Evolutionary conservation across 768 basidiomycete species (phyloP).

Genomic region (Chlorophyllum brunneum): DNA sequence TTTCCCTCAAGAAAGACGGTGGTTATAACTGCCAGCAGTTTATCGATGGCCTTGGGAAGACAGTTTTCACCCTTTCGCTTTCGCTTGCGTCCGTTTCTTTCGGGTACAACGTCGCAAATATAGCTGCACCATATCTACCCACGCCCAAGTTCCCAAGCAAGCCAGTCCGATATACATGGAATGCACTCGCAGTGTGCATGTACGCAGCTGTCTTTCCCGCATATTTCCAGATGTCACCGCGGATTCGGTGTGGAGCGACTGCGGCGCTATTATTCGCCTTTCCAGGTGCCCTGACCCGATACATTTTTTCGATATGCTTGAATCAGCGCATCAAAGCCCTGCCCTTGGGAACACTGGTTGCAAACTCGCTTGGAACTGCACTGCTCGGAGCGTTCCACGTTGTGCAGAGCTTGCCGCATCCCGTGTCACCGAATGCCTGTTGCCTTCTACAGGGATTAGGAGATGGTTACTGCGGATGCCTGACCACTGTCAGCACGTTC

Average conservation of each 20-base stretch:
- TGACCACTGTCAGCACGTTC: conserved; percentile 94
- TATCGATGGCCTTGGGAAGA: conserved; percentile 81
- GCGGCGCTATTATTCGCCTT: conserved; percentile 88
- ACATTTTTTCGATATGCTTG: conserved; percentile 65
- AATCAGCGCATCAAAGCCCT: conserved; percentile 62
- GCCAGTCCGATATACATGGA: conserved; percentile 45
- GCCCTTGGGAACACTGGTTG: conserved; percentile 76
- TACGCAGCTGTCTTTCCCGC: conserved; percentile 76
- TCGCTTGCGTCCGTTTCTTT: conserved; percentile 75
- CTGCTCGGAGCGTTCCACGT: conserved; percentile 72
- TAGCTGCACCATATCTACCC: conserved; percentile 38
- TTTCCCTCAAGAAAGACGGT: not conserved
- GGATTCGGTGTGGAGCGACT: conserved; percentile 75
- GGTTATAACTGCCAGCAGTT: conserved; percentile 44
- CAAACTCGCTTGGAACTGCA: conserved; percentile 79
- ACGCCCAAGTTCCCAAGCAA: conserved; percentile 29
- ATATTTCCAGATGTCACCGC: conserved; percentile 68
- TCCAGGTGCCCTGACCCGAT: conserved; percentile 85
- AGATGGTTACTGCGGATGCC: conserved; percentile 94
- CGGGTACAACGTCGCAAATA: conserved; percentile 60
- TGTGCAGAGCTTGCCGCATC: conserved; percentile 50
- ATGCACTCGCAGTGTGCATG: conserved; percentile 52
- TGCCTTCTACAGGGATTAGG: conserved; percentile 73
- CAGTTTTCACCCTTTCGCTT: conserved; percentile 72
- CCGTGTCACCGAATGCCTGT: conserved; percentile 54